Conservation (phyloP, 768 basidiomycete genomes). For the Lactarius indigo region DNA sequence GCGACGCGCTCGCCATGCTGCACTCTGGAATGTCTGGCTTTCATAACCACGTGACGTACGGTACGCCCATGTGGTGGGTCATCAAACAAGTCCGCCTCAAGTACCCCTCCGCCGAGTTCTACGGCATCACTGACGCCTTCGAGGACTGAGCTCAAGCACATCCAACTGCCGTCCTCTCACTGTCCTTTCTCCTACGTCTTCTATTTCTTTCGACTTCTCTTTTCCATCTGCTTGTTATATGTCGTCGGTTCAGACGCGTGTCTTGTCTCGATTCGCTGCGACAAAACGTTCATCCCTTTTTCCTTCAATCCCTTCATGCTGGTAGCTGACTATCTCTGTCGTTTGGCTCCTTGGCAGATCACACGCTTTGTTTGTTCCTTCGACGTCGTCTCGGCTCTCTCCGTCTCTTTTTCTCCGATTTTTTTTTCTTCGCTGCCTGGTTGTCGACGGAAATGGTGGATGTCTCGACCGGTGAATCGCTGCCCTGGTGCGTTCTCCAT, state of each 20-base stretch:
- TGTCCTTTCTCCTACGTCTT: constrained; percentile 11
- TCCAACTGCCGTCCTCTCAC: constrained; percentile 5
- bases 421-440: background rate
- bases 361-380: constrained; percentile 1
- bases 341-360: background rate
- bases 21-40: constrained; percentile 27
- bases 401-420: no score
- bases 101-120: constrained; percentile 28
- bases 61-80: constrained; percentile 29
- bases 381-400: background rate
- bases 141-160: constrained; percentile 7
- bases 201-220: constrained; percentile 2
- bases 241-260: constrained; percentile 10
- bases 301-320: constrained; percentile 7
- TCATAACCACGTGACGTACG: constrained; percentile 29
- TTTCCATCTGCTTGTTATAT: constrained; percentile 11
- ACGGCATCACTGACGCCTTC: constrained; percentile 20
- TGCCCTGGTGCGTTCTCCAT: background rate
- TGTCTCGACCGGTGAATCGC: constrained; percentile 1
- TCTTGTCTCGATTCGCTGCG: constrained; percentile 12
- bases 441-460: background rate
- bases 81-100: constrained; percentile 29
- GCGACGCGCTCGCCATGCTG: constrained; percentile 28
- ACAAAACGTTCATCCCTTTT: background rate
- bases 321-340: constrained; percentile 11